A percentile compares a stretch with the other conserved stretches of the same genome.
These are phyloP conservation scores for Ogataea trehalophila DNA, from an alignment of 805 yeast species.

Conservation along the genomic window DNA sequence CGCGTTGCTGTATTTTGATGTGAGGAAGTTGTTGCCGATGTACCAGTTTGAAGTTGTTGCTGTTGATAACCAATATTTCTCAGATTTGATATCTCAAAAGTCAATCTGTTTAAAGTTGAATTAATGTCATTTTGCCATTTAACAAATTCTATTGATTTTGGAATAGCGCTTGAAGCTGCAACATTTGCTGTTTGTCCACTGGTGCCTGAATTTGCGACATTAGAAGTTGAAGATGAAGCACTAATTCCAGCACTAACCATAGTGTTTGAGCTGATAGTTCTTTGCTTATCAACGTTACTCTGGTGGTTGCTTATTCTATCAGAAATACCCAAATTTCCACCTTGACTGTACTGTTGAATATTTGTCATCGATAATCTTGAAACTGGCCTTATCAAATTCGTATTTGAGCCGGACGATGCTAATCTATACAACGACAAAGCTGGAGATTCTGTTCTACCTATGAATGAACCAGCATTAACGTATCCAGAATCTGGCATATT, in stretches of 20 bases:
- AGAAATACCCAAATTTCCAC: not conserved
- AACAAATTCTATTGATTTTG: constrained; percentile 36
- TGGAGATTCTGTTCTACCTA: constrained; percentile 28
- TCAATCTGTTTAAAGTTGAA: constrained; percentile 39
- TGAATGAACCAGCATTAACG: not conserved
- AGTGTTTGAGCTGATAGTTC: constrained; percentile 18
- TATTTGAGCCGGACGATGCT: constrained; percentile 27
- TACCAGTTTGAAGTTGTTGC: constrained; percentile 8
- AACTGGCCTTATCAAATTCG: constrained; percentile 25
- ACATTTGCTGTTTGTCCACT: not conserved
- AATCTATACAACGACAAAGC: constrained; percentile 30
- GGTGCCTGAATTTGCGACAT: constrained; percentile 5
- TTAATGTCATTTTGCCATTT: constrained; percentile 54
- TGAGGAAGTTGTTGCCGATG: not conserved
- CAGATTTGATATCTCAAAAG: constrained; percentile 33
- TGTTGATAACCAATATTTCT: constrained; percentile 13
- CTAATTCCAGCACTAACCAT: constrained; percentile 10
- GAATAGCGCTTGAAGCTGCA: constrained; percentile 5
- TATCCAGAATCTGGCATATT: not conserved
- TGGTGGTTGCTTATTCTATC: not conserved
- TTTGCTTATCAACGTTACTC: constrained; percentile 5
- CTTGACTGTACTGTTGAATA: constrained; percentile 6
- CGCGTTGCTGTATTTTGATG: not conserved
- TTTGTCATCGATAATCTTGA: constrained; percentile 24
- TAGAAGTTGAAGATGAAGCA: constrained; percentile 7